These are phyloP conservation scores for Cryphonectria naterciae DNA, from an alignment of 2,329 filamentous ascomycete species.

Conservation along the genomic window DNA sequence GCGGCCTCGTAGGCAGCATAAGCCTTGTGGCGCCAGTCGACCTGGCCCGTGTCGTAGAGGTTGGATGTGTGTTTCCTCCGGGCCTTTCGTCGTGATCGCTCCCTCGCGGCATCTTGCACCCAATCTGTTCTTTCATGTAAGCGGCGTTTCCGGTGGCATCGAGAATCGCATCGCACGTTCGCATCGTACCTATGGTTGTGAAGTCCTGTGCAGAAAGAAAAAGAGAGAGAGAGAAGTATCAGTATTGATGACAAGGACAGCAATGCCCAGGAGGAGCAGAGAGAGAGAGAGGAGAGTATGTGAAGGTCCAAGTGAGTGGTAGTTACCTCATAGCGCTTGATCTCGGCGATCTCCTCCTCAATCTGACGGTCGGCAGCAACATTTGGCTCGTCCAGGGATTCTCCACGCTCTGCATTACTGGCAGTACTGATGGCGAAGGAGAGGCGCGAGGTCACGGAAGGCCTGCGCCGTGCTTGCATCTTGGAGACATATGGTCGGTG, in stretches of 20 bases:
- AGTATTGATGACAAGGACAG: conserved; percentile 10
- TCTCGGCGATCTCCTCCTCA: conserved; percentile 94
- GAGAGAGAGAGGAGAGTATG: neutral
- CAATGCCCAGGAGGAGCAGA: neutral
- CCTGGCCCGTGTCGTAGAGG: conserved; percentile 70
- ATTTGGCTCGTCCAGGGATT: conserved; percentile 52
- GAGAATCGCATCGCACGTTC: conserved; percentile 28
- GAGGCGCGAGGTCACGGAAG: conserved; percentile 67
- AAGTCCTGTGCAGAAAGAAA: conserved; percentile 67
- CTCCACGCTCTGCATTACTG: conserved; percentile 58
- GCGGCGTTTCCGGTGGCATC: conserved; percentile 30
- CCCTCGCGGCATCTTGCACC: conserved; percentile 95
- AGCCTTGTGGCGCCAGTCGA: conserved; percentile 79
- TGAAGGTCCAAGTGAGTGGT: conserved; percentile 3
- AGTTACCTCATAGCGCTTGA: conserved; percentile 87
- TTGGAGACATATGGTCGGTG: conserved; percentile 24
- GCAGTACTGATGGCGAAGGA: conserved; percentile 68
- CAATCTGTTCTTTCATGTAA: conserved; percentile 68
- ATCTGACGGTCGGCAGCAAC: conserved; percentile 69
- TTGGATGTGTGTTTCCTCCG: conserved; percentile 73
- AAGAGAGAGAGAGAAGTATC: conserved; percentile 15
- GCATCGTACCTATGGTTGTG: conserved; percentile 78
- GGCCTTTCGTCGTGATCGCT: conserved; percentile 80
- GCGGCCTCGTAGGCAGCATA: conserved; percentile 92
- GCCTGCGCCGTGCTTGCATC: conserved; percentile 44